Percentiles rank a stretch among this genome's conserved stretches.
These are phyloP conservation scores for Aureobasidium sp. DNA, from an alignment of 2,329 filamentous ascomycete species.

Conservation along the genomic window DNA sequence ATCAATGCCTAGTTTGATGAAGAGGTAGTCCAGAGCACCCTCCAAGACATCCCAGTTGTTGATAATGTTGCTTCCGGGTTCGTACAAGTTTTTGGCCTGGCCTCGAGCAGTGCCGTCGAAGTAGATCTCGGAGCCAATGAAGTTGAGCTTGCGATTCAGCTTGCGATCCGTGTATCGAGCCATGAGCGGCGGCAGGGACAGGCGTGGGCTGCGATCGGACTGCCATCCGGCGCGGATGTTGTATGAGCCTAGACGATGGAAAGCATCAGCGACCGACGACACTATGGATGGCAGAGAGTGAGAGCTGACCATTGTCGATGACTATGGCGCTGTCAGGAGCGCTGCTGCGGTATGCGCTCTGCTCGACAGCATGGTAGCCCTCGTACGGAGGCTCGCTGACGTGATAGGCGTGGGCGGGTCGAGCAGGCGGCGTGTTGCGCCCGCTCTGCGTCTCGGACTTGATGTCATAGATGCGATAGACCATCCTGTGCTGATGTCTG, in stretches of 20 bases:
- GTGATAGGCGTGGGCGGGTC: constrained; percentile 37
- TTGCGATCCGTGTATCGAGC: constrained; percentile 94
- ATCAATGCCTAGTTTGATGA: constrained; percentile 86
- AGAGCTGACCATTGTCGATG: constrained; percentile 79
- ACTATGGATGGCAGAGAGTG: constrained; percentile 5
- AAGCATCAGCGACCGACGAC: not conserved
- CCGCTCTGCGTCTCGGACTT: not conserved
- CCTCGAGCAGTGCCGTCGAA: constrained; percentile 87
- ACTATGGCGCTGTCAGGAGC: constrained; percentile 64
- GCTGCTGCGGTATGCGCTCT: constrained; percentile 64
- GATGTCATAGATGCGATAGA: constrained; percentile 28
- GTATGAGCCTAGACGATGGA: constrained; percentile 59
- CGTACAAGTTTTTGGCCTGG: constrained; percentile 84
- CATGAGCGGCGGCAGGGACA: constrained; percentile 81
- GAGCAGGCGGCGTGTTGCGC: constrained; percentile 40
- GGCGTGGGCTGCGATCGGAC: constrained; percentile 72
- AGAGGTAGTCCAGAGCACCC: constrained; percentile 85
- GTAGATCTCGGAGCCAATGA: constrained; percentile 87
- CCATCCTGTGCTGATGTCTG: constrained; percentile 20
- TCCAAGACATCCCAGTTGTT: constrained; percentile 99
- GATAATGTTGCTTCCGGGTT: constrained; percentile 80
- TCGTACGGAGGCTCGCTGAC: constrained; percentile 53
- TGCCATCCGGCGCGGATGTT: constrained; percentile 91
- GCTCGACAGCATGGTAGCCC: constrained; percentile 48
- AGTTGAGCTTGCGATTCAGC: constrained; percentile 80